Evolutionary conservation across 495 filamentous ascomycete species (phyloP).

Genomic region (Podospora tetraspora): DNA sequence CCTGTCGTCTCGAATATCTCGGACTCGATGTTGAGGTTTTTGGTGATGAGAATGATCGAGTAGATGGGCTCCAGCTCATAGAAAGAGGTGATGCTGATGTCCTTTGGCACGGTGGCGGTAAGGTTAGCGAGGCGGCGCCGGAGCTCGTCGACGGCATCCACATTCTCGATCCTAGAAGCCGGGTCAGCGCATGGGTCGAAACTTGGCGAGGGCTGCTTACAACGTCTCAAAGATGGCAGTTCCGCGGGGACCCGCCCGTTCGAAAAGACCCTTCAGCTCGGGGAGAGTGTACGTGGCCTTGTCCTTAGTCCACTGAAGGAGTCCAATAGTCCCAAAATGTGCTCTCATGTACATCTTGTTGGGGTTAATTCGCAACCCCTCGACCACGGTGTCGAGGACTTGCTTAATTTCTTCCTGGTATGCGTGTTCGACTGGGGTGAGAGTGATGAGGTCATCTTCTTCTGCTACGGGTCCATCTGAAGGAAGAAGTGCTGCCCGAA

Average conservation of each 20-base stretch:
- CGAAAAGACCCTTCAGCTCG: slow-evolving; percentile 48
- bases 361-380: slow-evolving; percentile 12
- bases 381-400: background rate
- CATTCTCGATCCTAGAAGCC: background rate
- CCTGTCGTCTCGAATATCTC: slow-evolving; percentile 1
- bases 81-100: background rate
- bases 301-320: slow-evolving; percentile 42
- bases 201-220: slow-evolving; percentile 21
- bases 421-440: background rate
- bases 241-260: slow-evolving; percentile 25
- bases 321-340: slow-evolving; percentile 49
- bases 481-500: background rate
- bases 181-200: background rate
- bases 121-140: background rate
- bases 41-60: slow-evolving; percentile 18
- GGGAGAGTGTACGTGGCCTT: slow-evolving; percentile 37
- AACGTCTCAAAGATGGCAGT: slow-evolving; percentile 29
- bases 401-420: slow-evolving; percentile 1
- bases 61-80: background rate
- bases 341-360: slow-evolving; percentile 45
- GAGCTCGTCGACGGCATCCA: background rate
- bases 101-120: background rate
- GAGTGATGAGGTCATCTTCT: background rate
- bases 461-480: background rate
- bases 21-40: slow-evolving; percentile 20